Percentiles rank a stretch among this genome's conserved stretches.
These are phyloP conservation scores for Babesia caballi DNA, from an alignment of 169 alveolate genomes.

Conservation along the genomic window DNA sequence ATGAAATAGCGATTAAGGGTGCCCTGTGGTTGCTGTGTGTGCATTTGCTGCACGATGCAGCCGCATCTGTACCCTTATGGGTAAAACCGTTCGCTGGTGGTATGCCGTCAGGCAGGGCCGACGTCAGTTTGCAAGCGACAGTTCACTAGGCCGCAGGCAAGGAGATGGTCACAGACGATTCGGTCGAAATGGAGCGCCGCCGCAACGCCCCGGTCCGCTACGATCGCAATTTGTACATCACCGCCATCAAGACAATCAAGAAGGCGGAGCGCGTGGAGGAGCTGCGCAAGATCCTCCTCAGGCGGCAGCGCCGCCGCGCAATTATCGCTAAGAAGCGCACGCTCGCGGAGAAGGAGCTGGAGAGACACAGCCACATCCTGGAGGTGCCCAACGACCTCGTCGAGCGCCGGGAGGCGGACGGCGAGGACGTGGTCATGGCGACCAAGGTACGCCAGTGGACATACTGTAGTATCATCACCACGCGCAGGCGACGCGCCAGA, in stretches of 20 bases:
- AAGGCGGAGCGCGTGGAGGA: conserved; percentile 89
- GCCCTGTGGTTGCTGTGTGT: too few species aligned
- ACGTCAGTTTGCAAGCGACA: too few species aligned
- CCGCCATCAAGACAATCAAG: conserved; percentile 95
- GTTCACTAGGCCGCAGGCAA: conserved; percentile 84
- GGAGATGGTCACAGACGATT: conserved; percentile 93
- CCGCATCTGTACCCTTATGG: too few species aligned
- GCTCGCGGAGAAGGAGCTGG: conserved; percentile 59
- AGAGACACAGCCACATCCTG: conserved; percentile 46
- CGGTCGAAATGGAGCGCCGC: conserved; percentile 94
- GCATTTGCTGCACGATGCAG: too few species aligned
- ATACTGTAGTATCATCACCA: not conserved
- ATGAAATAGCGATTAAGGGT: too few species aligned
- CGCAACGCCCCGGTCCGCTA: conserved; percentile 94
- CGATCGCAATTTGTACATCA: conserved; percentile 91
- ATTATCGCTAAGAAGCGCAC: conserved; percentile 35
- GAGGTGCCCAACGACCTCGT: conserved; percentile 13
- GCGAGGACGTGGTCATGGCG: conserved; percentile 21
- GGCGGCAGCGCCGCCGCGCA: conserved; percentile 34
- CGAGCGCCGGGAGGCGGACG: not conserved
- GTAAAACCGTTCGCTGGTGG: too few species aligned
- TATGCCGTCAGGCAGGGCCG: too few species aligned
- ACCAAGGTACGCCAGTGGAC: not conserved
- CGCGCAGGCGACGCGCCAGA: not conserved
- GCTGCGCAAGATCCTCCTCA: conserved; percentile 79